Evolutionary conservation across 1,139 yeast genomes (phyloP).

Genomic region (Zygoascus sp.): DNA sequence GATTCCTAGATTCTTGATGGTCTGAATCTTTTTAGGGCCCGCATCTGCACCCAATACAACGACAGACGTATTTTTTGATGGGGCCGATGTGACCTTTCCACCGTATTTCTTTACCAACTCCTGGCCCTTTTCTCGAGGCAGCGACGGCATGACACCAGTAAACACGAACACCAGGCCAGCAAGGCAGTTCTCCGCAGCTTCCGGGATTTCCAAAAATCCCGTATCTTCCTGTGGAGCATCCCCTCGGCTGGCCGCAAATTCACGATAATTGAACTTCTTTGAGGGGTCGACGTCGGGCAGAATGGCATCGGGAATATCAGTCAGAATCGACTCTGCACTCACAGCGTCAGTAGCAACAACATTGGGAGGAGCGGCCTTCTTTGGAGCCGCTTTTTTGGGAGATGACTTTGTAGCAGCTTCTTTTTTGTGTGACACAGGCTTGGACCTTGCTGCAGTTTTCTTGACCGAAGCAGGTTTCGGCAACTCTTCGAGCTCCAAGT

Average conservation of each 20-base stretch:
- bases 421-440: neutral
- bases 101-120: conserved; percentile 79
- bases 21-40: conserved; percentile 89
- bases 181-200: conserved; percentile 77
- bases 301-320: conserved; percentile 63
- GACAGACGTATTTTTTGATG: conserved; percentile 78
- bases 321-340: conserved; percentile 51
- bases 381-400: neutral
- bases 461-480: neutral
- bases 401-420: neutral
- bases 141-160: conserved; percentile 79
- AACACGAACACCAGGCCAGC: conserved; percentile 87
- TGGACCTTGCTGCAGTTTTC: neutral
- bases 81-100: conserved; percentile 86
- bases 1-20: conserved; percentile 64
- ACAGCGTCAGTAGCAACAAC: conserved; percentile 11
- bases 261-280: conserved; percentile 53
- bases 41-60: conserved; percentile 96
- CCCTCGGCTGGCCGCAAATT: conserved; percentile 45
- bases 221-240: conserved; percentile 9
- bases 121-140: conserved; percentile 75
- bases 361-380: conserved; percentile 11
- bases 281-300: conserved; percentile 53
- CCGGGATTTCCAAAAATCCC: conserved; percentile 49
- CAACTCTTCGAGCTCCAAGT: neutral